Conservation (phyloP, 441 rosid species). For the Gossypium davidsonii region DNA sequence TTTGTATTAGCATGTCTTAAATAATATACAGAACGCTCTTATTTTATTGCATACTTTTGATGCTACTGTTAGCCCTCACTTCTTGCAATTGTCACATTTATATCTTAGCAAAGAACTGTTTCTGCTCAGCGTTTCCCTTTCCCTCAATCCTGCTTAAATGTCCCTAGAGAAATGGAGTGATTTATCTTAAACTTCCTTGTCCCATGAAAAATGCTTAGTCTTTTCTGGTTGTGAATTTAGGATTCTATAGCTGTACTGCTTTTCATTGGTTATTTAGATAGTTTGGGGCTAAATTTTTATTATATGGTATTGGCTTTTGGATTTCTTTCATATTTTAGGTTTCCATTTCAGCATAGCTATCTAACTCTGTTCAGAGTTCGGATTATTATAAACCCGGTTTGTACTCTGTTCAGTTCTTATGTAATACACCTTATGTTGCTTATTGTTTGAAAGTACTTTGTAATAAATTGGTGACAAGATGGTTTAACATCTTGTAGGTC, state of each 20-base stretch:
- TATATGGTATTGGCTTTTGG: background rate
- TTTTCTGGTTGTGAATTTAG: background rate
- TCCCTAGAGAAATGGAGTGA: background rate
- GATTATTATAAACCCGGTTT: background rate
- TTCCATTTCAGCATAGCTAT: background rate
- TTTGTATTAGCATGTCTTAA: conserved; percentile 5
- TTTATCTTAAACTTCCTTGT: background rate
- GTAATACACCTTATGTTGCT: background rate
- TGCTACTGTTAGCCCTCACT: background rate
- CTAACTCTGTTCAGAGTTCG: background rate
- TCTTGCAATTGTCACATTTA: background rate
- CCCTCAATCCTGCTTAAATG: background rate
- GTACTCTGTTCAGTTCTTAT: background rate
- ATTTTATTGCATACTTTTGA: background rate
- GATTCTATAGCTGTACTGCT: background rate
- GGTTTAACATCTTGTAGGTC: background rate
- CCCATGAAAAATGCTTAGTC: background rate
- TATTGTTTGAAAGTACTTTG: background rate
- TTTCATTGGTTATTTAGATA: background rate
- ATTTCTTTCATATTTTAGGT: background rate
- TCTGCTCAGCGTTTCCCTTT: background rate
- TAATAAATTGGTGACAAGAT: conserved; percentile 2
- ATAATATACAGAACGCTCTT: background rate
- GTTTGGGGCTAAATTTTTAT: background rate
- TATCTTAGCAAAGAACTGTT: background rate